Evolutionary conservation across 2,329 filamentous ascomycete species (phyloP).

Genomic region (Calonectria pauciramosa): DNA sequence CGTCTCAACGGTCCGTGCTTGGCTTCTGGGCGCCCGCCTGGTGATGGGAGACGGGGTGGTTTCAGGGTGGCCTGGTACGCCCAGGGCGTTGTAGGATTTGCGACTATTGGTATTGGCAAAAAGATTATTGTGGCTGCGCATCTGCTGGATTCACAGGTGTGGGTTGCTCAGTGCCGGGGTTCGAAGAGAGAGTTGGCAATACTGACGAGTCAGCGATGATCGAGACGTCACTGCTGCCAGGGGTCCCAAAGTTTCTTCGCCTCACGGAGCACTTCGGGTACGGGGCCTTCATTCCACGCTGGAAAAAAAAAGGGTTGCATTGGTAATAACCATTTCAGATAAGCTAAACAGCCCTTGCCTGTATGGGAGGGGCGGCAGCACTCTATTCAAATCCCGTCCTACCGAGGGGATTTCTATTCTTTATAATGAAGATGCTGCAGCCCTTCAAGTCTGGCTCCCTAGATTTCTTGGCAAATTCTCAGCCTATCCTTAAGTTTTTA

Average conservation of each 20-base stretch:
- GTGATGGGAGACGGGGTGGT: neutral
- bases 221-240: neutral
- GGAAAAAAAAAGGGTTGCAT: neutral
- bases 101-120: neutral
- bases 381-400: neutral
- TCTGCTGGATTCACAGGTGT: neutral
- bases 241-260: neutral
- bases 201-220: neutral
- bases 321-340: neutral
- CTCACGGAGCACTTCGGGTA: neutral
- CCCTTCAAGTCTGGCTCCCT: neutral
- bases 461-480: neutral
- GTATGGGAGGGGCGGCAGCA: neutral
- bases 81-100: neutral
- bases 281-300: neutral
- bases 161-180: too few species aligned
- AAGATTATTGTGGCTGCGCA: neutral
- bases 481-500: neutral
- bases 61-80: neutral
- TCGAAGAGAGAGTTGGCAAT: neutral
- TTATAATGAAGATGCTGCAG: neutral
- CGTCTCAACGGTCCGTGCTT: neutral
- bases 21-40: neutral
- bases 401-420: neutral
- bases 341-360: neutral